A percentile compares a stretch with the other conserved stretches of the same genome.
phyloP scores from a whole-genome alignment of 2,329 filamentous ascomycete genomes.

The Leptosphaerulina australis region DNA sequence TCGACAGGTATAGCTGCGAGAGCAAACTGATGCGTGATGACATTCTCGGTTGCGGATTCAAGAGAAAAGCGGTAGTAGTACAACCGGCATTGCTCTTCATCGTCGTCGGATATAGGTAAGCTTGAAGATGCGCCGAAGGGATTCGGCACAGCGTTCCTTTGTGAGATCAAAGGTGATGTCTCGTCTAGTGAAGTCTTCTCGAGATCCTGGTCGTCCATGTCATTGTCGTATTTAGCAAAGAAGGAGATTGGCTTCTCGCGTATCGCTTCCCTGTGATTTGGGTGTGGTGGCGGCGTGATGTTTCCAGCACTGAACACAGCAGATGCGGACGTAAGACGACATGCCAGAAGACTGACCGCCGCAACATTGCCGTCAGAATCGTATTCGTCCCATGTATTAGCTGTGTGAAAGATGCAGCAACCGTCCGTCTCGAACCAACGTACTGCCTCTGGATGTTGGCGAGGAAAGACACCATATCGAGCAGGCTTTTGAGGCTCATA shows the following conservation, averaged over 20 bases:
- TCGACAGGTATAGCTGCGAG: slow-evolving; percentile 70
- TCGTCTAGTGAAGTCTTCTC: slow-evolving; percentile 39
- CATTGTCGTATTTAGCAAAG: slow-evolving; percentile 54
- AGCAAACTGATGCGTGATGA: slow-evolving; percentile 67
- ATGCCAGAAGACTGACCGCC: slow-evolving; percentile 68
- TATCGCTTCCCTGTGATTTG: slow-evolving; percentile 40
- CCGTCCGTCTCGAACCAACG: slow-evolving; percentile 71
- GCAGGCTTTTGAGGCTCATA: slow-evolving; percentile 65
- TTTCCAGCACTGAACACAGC: slow-evolving; percentile 70
- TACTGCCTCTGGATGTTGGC: slow-evolving; percentile 62
- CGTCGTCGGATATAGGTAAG: slow-evolving; percentile 44
- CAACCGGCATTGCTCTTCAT: slow-evolving; percentile 70
- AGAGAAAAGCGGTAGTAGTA: slow-evolving; percentile 72
- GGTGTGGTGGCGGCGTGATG: slow-evolving; percentile 58
- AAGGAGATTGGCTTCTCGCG: slow-evolving; percentile 51
- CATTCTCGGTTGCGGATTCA: slow-evolving; percentile 33
- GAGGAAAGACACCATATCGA: slow-evolving; percentile 71
- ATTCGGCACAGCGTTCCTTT: slow-evolving; percentile 2
- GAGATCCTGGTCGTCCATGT: slow-evolving; percentile 29
- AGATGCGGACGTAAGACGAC: slow-evolving; percentile 69
- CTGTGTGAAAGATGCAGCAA: slow-evolving; percentile 75
- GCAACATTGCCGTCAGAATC: slow-evolving; percentile 39
- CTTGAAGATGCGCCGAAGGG: slow-evolving; percentile 18
- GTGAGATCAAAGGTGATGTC: slow-evolving; percentile 27
- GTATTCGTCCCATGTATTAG: slow-evolving; percentile 69